Evolutionary conservation across 1,139 yeast genomes (phyloP), one percentile per base, ranked within the genome.

Genomic region (Suhomyces wounanorum): DNA sequence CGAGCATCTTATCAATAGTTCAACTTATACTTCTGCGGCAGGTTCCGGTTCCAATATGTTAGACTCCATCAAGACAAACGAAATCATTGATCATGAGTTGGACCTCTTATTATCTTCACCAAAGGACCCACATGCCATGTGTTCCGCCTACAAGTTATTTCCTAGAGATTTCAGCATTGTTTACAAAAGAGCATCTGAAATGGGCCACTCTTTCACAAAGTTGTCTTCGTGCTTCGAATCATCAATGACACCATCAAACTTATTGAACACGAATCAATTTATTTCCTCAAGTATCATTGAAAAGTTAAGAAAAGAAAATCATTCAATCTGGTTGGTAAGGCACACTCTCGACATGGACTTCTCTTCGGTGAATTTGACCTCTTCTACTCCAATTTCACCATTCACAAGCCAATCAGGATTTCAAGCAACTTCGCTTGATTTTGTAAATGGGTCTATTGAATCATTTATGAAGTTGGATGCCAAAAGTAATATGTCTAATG

Each of bases 391-490:
- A 21, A 46, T 55, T 14, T 52, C 56, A n/a, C 60, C 56, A 10
- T 56, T 58, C 46, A 52, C 51, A 11, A 44, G 40, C 16, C 56
- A 41, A 36, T 9, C 49, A 8, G 13, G 33, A 13, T 25, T 17
- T 13, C 13, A 21, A 2, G 31, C 41, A 16, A 64, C 58, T 38
- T 55, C 63, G 1, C 57, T 69, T 30, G 65, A 64, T 51, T 52
- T 66, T 17, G 54, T 59, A 13, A 61, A 55, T 41, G 75, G 75
- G 3, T 52, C 55, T 8, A 65, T 71, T 41, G 68, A 67, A 37
- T 68, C 78, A 1, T 67, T 56, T 45, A 59, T 72, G 64, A 63
- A 65, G 45, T 45, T 73, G 3, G 55, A 64, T 14, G 68, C 66
- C 9, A 45, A 51, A 10, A 49, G 44, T 16, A 38, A 44, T 14